Conservation (phyloP, 441 rosid genomes). For the Geranium incanum region DNA sequence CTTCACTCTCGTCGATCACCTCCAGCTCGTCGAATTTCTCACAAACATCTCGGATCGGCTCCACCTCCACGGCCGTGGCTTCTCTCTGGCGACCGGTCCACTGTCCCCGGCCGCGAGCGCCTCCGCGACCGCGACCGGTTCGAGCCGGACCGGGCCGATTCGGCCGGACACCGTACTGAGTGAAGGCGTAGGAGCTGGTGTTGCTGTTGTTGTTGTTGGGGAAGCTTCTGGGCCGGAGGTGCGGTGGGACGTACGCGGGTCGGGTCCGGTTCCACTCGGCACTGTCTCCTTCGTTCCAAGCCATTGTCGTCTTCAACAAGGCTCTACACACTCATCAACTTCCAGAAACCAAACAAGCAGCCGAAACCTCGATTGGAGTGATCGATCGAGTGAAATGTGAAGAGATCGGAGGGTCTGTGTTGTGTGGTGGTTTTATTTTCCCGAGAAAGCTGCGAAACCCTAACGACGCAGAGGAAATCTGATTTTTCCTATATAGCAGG, state of each 20-base stretch:
- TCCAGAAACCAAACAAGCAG: neutral
- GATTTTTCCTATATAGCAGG: too few species aligned
- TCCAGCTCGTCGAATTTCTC: conserved; percentile 30
- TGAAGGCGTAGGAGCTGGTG: neutral
- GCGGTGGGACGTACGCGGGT: conserved; percentile 29
- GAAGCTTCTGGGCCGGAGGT: conserved; percentile 16
- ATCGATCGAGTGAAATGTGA: neutral
- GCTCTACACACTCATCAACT: neutral
- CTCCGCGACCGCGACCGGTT: conserved; percentile 18
- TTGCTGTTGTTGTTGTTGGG: neutral
- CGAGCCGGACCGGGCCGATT: conserved; percentile 14
- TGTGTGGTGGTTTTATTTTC: too few species aligned
- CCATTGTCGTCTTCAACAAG: neutral
- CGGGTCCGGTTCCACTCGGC: conserved; percentile 21
- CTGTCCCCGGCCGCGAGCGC: conserved; percentile 3
- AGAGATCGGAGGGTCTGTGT: neutral
- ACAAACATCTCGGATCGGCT: neutral
- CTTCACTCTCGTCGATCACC: conserved; percentile 15
- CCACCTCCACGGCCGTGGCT: conserved; percentile 13
- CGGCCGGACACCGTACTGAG: conserved; percentile 9
- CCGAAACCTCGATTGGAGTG: neutral
- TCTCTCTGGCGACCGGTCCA: neutral
- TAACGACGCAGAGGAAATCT: too few species aligned
- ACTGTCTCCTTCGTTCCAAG: neutral
- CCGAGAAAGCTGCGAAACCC: too few species aligned